A percentile compares a stretch with the other conserved stretches of the same genome.
These are phyloP conservation scores for Coniochaeta sp. DNA, from an alignment of 2,329 filamentous ascomycete species.

Conservation along the genomic window DNA sequence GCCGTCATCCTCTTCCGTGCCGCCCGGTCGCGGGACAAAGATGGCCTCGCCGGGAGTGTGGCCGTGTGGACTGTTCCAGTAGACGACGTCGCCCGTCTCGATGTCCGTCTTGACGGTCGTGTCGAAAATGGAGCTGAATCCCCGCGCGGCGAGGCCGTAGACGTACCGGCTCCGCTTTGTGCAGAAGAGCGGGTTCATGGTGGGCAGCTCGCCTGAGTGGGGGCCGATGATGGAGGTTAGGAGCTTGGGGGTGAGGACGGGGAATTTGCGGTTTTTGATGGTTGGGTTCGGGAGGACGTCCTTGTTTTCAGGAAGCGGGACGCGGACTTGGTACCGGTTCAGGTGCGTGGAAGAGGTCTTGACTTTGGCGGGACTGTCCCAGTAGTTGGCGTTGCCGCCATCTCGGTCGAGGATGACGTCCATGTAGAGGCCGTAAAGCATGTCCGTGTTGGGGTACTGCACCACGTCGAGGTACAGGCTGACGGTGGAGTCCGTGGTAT, in stretches of 20 bases:
- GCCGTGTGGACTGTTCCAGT: slow-evolving; percentile 50
- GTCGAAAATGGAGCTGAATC: slow-evolving; percentile 55
- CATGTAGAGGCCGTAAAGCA: slow-evolving; percentile 64
- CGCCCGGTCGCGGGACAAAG: slow-evolving; percentile 49
- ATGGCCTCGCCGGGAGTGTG: slow-evolving; percentile 66
- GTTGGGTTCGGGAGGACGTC: background rate
- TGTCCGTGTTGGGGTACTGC: slow-evolving; percentile 55
- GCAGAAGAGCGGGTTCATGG: slow-evolving; percentile 52
- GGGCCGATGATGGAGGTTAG: slow-evolving; percentile 42
- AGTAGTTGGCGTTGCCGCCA: slow-evolving; percentile 34
- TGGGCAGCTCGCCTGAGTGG: slow-evolving; percentile 56
- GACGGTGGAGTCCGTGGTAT: slow-evolving; percentile 15
- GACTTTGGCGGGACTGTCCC: slow-evolving; percentile 30
- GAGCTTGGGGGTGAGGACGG: slow-evolving; percentile 16
- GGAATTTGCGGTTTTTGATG: background rate
- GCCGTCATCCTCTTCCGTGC: slow-evolving; percentile 23
- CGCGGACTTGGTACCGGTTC: slow-evolving; percentile 34
- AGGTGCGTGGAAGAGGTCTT: slow-evolving; percentile 30
- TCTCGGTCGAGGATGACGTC: slow-evolving; percentile 54
- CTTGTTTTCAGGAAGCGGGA: slow-evolving; percentile 16
- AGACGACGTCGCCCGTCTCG: slow-evolving; percentile 37
- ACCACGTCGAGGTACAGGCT: slow-evolving; percentile 61
- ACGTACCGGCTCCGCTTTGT: slow-evolving; percentile 51
- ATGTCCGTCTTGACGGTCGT: slow-evolving; percentile 60
- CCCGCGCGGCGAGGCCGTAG: slow-evolving; percentile 50